Evolutionary conservation across 129 eudicot species (phyloP), one percentile per base, ranked within the genome.

Genomic region (Flaveria bidentis): DNA sequence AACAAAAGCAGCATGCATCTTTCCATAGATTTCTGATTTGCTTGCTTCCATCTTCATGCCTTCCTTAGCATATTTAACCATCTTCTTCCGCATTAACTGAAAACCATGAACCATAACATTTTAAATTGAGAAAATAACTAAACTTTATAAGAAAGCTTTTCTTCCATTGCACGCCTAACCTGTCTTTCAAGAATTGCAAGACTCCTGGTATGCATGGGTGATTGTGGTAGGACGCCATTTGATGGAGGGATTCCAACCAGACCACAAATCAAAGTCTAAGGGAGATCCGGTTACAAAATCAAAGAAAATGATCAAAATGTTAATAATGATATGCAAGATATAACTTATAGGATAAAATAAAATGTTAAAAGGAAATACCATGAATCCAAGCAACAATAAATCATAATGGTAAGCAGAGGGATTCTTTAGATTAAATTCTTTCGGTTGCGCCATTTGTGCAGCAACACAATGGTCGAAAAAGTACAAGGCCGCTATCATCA

Each of bases 391-490:
- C 83, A 95, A 56, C 17, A 95, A 72, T 30, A 91, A 44, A 68
- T 95, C 99, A 63, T 95, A 91, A 82, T 95, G 99, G 76, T 86
- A 95, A 64, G 99, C 90, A 69, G 95, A 69, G 11, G 99, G 99
- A 9, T 95, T 95, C 72, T 85, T 91, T 8, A 95, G 86, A 78
- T 91, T 95, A 86, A 89, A 95, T 76, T 95, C 99, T 82, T 87
- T 86, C 46, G 86, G 99, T 60, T 95, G 99, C 18, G 99, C 97
- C 97, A 95, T 55, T 83, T 95, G 94, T 71, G 99, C 82, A 71
- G 99, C 97, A 45, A 95, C 99, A 77, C 97, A 91, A 71, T 95
- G 99, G 79, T 95, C 99, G 28, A 95, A 95, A 81, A 95, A 95
- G 84, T 95, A 95, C 68, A 91, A 75, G 76, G 96, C 96, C 1